Evolutionary conservation across 768 basidiomycete species (phyloP), one percentile per base, ranked within the genome.

Genomic region (Pilatotrama ljubarskyi): DNA sequence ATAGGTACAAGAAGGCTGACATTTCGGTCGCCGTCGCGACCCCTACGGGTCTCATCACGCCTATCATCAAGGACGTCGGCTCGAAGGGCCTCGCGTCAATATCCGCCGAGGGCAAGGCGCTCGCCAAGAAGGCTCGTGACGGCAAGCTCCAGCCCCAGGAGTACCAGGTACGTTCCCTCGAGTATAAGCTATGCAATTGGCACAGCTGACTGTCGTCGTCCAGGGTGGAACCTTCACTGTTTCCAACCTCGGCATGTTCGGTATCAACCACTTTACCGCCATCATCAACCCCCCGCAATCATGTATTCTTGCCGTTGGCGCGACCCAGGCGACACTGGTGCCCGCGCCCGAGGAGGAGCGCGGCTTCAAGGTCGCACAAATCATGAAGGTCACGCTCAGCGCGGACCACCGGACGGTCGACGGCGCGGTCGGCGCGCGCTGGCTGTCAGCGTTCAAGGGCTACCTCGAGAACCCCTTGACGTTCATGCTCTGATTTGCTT

Each of bases 201-300:
- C 50, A 37, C 18, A 18, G 20, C 5, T 37, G 49, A 46, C 44
- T 61, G 38, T 36, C 25, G 13, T 42, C 48, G 49, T 58, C 20
- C 63, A 94, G 90, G 97, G 97, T 55, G 97, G 97, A 49, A 92
- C 95, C 13, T 98, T 99, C 79, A 98, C 97, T 43, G 93, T 99
- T 73, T 99, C 97, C 60, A 99, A 99, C 79, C 82, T 99, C 56
- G 97, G 97, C 76, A 99, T 99, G 97, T 97, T 83, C 72, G 95
- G 91, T 62, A 84, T 98, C 69, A 84, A 87, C 55, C 90, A 95
- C 76, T 99, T 99, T 76, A 98, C 95, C 14, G 97, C 97, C 47
- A 98, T 99, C 79, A 96, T 99, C 84, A 99, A 99, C 82, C 86
- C 91, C 14, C 97, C 97, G 24, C 97, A 98, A 76, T 92, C 93